These are phyloP conservation scores for Rubroshorea leprosula DNA, from an alignment of 345 rosid species.

Conservation along the genomic window DNA sequence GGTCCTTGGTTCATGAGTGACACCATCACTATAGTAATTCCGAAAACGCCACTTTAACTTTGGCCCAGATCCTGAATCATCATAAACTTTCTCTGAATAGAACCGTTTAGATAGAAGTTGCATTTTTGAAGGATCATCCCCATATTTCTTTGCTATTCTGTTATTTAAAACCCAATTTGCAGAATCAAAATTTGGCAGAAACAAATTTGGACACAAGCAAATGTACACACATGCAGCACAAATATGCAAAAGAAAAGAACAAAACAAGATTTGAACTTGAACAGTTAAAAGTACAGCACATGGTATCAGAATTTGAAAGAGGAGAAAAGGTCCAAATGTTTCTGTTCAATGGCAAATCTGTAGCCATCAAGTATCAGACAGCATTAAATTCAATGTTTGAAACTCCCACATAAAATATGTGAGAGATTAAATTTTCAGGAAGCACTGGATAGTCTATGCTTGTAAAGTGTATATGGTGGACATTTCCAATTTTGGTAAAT, in stretches of 20 bases:
- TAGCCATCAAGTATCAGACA: too few species aligned
- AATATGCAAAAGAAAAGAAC: neutral
- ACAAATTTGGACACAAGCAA: neutral
- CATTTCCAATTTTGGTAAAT: neutral
- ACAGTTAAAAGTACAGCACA: neutral
- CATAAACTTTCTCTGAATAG: constrained; percentile 70
- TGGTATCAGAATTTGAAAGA: neutral
- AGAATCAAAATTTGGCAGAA: constrained; percentile 8
- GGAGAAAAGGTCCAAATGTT: too few species aligned
- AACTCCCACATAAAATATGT: neutral
- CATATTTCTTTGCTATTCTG: constrained; percentile 54
- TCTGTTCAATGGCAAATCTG: too few species aligned
- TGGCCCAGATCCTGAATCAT: constrained; percentile 56
- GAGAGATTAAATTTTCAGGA: too few species aligned
- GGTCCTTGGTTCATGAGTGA: constrained; percentile 20
- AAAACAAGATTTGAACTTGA: neutral
- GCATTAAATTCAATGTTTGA: neutral
- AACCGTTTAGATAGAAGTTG: constrained; percentile 51
- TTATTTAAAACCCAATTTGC: constrained; percentile 15
- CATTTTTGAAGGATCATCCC: constrained; percentile 49
- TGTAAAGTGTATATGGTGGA: too few species aligned
- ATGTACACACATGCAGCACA: constrained; percentile 2
- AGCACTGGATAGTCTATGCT: too few species aligned
- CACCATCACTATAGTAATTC: constrained; percentile 46
- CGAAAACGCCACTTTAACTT: constrained; percentile 64